Evolutionary conservation across 768 basidiomycete species (phyloP).

Genomic region (Amanita thiersii): DNA sequence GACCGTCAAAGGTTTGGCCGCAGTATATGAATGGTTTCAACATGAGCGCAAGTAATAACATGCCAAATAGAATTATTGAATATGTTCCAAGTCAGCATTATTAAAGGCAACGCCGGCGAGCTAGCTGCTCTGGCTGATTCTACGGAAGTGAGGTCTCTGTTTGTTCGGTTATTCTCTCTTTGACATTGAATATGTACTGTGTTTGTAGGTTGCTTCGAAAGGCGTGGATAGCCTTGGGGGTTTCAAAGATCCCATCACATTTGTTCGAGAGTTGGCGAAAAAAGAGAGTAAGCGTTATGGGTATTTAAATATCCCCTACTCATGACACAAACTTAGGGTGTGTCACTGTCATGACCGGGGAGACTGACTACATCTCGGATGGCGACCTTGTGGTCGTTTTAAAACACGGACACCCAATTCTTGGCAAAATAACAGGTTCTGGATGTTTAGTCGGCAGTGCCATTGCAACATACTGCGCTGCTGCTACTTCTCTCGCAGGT

Average conservation of each 20-base stretch:
- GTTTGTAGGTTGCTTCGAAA: conserved; percentile 64
- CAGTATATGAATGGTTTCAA: not conserved
- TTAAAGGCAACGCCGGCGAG: conserved; percentile 93
- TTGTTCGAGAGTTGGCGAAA: conserved; percentile 63
- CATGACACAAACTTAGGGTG: conserved; percentile 43
- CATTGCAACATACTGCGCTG: conserved; percentile 74
- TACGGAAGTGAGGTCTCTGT: conserved; percentile 42
- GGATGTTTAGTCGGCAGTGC: conserved; percentile 79
- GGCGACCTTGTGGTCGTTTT: conserved; percentile 62
- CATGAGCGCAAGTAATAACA: conserved; percentile 3
- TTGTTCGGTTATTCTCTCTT: not conserved
- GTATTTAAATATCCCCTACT: not conserved
- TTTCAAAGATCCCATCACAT: conserved; percentile 64
- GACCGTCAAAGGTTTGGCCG: conserved; percentile 44
- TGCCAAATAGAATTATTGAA: conserved; percentile 52
- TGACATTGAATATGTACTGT: not conserved
- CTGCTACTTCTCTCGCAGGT: conserved; percentile 31
- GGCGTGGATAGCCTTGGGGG: conserved; percentile 88
- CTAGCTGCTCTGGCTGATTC: conserved; percentile 75
- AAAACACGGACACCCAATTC: conserved; percentile 64
- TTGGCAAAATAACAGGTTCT: conserved; percentile 82
- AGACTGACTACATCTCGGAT: conserved; percentile 78
- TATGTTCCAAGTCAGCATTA: conserved; percentile 79
- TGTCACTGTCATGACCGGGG: conserved; percentile 75
- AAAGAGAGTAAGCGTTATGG: conserved; percentile 54